Percentiles rank a stretch among this genome's conserved stretches.
Evolutionary conservation across 257 asterid species (phyloP).

Genomic region (Ilex aquifolium): DNA sequence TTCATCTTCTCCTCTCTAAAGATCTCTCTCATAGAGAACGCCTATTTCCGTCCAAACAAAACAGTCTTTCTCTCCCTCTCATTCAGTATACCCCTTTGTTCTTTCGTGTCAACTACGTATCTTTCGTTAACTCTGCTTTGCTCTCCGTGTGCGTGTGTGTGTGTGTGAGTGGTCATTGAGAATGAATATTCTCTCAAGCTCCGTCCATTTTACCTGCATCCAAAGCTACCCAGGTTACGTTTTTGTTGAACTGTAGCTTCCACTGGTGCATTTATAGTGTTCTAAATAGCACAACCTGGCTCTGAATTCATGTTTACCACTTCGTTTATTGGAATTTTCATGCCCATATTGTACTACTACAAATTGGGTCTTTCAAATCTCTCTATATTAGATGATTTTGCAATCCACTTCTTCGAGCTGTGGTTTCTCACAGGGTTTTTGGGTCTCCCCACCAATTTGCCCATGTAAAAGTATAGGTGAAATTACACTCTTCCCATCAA

Average conservation of each 20-base stretch:
- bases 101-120: neutral
- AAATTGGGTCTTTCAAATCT: neutral
- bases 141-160: too few relatives aligned
- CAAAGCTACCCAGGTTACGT: neutral
- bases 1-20: too few relatives aligned
- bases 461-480: neutral
- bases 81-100: neutral
- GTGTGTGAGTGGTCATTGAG: neutral
- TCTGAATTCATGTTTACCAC: neutral
- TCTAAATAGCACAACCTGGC: neutral
- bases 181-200: neutral
- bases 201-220: neutral
- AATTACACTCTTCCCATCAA: neutral
- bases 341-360: neutral
- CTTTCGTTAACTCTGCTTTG: neutral
- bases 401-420: neutral
- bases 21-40: too few relatives aligned
- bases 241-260: neutral
- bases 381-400: neutral
- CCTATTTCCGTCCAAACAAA: too few relatives aligned
- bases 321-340: neutral
- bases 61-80: neutral
- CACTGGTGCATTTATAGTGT: neutral
- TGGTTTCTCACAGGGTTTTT: neutral
- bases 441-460: constrained; percentile 1